Base-by-base conservation (phyloP, 2,329 filamentous ascomycete genomes). In the Epichloe coenophiala region DNA sequence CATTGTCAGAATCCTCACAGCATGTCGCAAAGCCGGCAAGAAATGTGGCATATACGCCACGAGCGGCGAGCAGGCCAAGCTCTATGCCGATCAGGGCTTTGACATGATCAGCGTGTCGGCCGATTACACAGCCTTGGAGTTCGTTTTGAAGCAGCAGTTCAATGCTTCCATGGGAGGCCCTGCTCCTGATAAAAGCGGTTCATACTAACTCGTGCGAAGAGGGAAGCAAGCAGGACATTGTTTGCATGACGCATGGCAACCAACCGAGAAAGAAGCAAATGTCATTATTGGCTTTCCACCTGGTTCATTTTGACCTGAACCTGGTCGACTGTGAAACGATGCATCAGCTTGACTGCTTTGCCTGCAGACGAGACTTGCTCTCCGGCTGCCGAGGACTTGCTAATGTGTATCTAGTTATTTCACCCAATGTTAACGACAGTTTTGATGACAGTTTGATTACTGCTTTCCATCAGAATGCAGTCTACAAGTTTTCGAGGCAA, bases 291-390 rank as follows among this genome's bases (percentile, higher is more conserved):
- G 2, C 57, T 54, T 55, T 76, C 73, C 12, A 74, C 75, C 38
- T 74, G 67, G 58, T 88, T 78, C 83, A 90, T 88, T 62, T 82
- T 77, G 17, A 71, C 73, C 54, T 78, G 71, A 2, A 91, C 77
- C 52, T 89, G 76, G 4, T 80, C 76, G 27, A 75, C 68, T 0
- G 77, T 83, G 65, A 90, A 87, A 17, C 83, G 76, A 63, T 90
- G 86, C 85, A 90, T 90, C 45, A 90, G 70, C 64, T 88, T 89
- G 51, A 77, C 67, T 1, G 83, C 81, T 54, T 78, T 71, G 5
- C 75, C 73, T 1, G 77, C 77, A 3, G 74, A 75, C 50, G 71
- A 68, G 3, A 78, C 73, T 23, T 74, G 65, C 56, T 79, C 79
- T 48, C 74, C 70, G 11, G 69, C 68, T 1, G 71, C 64, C 7